A percentile compares a stretch with the other conserved stretches of the same genome.
Conservation (phyloP, 1,139 yeast genomes). For the Blastobotrys illinoisensis region DNA sequence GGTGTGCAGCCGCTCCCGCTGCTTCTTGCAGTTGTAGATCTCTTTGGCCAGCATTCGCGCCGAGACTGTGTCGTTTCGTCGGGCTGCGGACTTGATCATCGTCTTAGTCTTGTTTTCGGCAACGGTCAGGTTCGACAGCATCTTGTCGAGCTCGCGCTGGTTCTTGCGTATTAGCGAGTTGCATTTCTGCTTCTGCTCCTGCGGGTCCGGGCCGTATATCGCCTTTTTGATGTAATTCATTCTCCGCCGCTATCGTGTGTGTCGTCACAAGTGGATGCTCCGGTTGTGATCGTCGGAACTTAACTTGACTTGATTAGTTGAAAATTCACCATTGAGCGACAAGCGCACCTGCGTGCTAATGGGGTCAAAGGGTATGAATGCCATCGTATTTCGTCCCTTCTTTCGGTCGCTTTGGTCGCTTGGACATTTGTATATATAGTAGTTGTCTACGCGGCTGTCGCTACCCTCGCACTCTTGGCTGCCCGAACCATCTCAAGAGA, state of each 20-base stretch:
- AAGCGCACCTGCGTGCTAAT: too few species aligned
- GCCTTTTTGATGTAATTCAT: slow-evolving; percentile 59
- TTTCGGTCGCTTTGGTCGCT: too few species aligned
- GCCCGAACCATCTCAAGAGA: too few species aligned
- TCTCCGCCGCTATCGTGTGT: background rate
- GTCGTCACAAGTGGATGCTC: background rate
- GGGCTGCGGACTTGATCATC: slow-evolving; percentile 70
- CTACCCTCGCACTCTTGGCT: too few species aligned
- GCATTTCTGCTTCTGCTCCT: slow-evolving; percentile 87
- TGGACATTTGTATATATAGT: too few species aligned
- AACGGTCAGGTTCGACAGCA: slow-evolving; percentile 53
- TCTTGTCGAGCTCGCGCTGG: slow-evolving; percentile 77
- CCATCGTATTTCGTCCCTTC: too few species aligned
- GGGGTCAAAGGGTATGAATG: too few species aligned
- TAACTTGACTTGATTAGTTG: background rate
- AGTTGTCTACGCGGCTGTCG: too few species aligned
- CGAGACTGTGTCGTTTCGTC: slow-evolving; percentile 66
- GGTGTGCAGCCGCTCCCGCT: slow-evolving; percentile 64
- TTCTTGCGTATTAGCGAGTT: slow-evolving; percentile 78
- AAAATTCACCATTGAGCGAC: too few species aligned
- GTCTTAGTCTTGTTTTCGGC: slow-evolving; percentile 59
- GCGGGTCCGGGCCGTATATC: slow-evolving; percentile 94
- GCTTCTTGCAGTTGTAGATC: slow-evolving; percentile 66
- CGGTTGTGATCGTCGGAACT: background rate
- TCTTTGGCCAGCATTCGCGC: slow-evolving; percentile 82